Conservation (phyloP, 2,329 filamentous ascomycete genomes). For the Trematosphaeria pertusa region DNA sequence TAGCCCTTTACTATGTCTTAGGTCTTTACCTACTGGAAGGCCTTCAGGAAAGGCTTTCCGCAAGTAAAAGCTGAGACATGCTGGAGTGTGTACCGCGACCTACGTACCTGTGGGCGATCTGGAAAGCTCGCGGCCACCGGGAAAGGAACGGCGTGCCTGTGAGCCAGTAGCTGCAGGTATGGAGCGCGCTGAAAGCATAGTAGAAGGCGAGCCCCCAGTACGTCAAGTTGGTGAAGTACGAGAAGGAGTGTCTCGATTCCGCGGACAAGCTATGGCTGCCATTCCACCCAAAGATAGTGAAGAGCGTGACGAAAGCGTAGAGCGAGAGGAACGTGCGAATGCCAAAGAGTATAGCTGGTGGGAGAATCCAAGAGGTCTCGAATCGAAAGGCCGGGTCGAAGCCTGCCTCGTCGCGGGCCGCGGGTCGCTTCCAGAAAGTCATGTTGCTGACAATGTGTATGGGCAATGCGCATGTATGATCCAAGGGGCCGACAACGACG, state of each 20-base stretch:
- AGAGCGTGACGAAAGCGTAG: slow-evolving; percentile 73
- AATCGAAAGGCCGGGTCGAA: slow-evolving; percentile 67
- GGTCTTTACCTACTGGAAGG: too few species aligned
- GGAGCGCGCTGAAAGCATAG: slow-evolving; percentile 69
- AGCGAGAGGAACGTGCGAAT: slow-evolving; percentile 61
- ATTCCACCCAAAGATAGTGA: slow-evolving; percentile 73
- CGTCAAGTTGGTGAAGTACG: slow-evolving; percentile 81
- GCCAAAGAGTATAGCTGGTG: slow-evolving; percentile 67
- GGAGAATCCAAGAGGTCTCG: slow-evolving; percentile 82
- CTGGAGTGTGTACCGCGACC: too few species aligned
- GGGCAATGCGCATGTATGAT: slow-evolving; percentile 4
- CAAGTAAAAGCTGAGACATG: too few species aligned
- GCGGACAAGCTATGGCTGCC: slow-evolving; percentile 61
- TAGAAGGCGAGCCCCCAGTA: slow-evolving; percentile 88
- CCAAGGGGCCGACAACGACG: background rate
- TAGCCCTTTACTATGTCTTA: too few species aligned
- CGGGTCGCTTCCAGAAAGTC: slow-evolving; percentile 32
- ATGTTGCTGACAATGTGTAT: slow-evolving; percentile 22
- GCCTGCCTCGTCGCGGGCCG: slow-evolving; percentile 31
- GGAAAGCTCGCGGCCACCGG: slow-evolving; percentile 46
- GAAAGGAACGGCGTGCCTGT: slow-evolving; percentile 46
- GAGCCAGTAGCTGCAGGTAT: slow-evolving; percentile 70
- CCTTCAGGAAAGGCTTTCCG: too few species aligned
- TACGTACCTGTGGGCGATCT: slow-evolving; percentile 49
- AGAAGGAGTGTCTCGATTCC: slow-evolving; percentile 65